A percentile compares a stretch with the other conserved stretches of the same genome.
Conservation (phyloP, 2,329 filamentous ascomycete species). For the Botrytis elliptica region DNA sequence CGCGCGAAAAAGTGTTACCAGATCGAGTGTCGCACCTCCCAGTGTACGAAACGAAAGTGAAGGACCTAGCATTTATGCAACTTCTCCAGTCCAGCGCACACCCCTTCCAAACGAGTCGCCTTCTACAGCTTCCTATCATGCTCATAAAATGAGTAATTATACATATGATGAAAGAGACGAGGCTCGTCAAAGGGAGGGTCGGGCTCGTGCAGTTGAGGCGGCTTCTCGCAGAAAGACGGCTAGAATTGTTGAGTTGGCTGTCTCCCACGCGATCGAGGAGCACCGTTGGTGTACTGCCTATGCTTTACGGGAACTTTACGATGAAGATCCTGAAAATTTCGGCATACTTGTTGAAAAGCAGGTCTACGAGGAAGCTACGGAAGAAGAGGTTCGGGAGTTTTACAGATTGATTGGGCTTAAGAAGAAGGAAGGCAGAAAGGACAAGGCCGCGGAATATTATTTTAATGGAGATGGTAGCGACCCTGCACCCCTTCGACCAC, state of each 20-base stretch:
- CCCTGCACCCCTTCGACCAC: conserved; percentile 26
- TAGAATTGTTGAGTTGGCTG: conserved; percentile 56
- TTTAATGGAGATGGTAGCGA: conserved; percentile 45
- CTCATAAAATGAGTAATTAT: conserved; percentile 16
- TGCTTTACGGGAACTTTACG: conserved; percentile 59
- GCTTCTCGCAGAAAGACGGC: conserved; percentile 41
- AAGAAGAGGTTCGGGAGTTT: conserved; percentile 53
- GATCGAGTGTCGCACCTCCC: conserved; percentile 22
- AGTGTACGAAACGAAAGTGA: conserved; percentile 18
- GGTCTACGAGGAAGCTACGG: conserved; percentile 53
- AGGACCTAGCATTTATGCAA: conserved; percentile 13
- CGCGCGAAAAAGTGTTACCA: conserved; percentile 26
- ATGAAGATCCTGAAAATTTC: conserved; percentile 53
- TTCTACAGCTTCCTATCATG: conserved; percentile 17
- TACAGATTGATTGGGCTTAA: conserved; percentile 50
- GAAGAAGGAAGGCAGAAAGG: conserved; percentile 58
- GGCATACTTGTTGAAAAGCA: conserved; percentile 58
- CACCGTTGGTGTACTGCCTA: conserved; percentile 61
- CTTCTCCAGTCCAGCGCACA: conserved; percentile 12
- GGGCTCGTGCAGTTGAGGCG: conserved; percentile 24
- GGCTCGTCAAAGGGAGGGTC: conserved; percentile 25
- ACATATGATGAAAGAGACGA: conserved; percentile 15
- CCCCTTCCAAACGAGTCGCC: conserved; percentile 15
- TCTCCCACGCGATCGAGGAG: conserved; percentile 56
- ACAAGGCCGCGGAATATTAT: conserved; percentile 51